Percentiles rank a stretch among this genome's conserved stretches.
Conservation (phyloP, 164 flowering plant genomes). For the Hamamelis virginiana region DNA sequence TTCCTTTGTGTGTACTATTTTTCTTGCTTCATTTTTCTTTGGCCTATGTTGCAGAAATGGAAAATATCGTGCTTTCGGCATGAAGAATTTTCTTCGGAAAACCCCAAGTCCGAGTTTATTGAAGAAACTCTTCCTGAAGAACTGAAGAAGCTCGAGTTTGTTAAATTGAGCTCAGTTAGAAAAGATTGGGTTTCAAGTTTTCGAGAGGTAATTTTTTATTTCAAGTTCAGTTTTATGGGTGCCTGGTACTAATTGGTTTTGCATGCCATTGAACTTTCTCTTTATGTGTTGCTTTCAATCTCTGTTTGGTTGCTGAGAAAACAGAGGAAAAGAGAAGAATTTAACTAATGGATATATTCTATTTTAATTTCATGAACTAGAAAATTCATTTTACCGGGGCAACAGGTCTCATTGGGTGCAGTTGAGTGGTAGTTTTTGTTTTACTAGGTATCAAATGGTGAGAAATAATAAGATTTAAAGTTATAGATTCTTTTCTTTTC, state of each 20-base stretch:
- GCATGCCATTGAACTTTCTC: neutral
- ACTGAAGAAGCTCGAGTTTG: slow-evolving; percentile 32
- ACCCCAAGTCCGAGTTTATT: slow-evolving; percentile 27
- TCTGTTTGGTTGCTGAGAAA: too few species aligned
- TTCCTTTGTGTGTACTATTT: neutral
- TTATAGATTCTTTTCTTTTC: too few species aligned
- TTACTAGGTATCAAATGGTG: too few species aligned
- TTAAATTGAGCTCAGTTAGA: slow-evolving; percentile 22
- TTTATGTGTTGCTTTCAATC: too few species aligned
- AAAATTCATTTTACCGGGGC: too few species aligned
- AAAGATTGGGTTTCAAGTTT: slow-evolving; percentile 40
- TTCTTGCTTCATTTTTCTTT: slow-evolving; percentile 1
- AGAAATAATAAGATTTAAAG: too few species aligned
- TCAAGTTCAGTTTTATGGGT: neutral
- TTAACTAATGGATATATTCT: too few species aligned
- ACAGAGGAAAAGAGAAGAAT: too few species aligned
- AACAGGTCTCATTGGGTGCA: too few species aligned
- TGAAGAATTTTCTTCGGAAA: slow-evolving; percentile 44
- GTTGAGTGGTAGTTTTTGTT: too few species aligned
- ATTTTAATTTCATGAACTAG: too few species aligned
- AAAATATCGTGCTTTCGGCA: slow-evolving; percentile 65
- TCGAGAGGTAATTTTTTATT: slow-evolving; percentile 36
- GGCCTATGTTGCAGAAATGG: slow-evolving; percentile 46
- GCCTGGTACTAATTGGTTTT: neutral
- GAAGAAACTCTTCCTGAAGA: slow-evolving; percentile 43